Evolutionary conservation across 73 alveolate genomes (phyloP), one percentile per base, ranked within the genome.

Genomic region (Blepharisma japonicum): DNA sequence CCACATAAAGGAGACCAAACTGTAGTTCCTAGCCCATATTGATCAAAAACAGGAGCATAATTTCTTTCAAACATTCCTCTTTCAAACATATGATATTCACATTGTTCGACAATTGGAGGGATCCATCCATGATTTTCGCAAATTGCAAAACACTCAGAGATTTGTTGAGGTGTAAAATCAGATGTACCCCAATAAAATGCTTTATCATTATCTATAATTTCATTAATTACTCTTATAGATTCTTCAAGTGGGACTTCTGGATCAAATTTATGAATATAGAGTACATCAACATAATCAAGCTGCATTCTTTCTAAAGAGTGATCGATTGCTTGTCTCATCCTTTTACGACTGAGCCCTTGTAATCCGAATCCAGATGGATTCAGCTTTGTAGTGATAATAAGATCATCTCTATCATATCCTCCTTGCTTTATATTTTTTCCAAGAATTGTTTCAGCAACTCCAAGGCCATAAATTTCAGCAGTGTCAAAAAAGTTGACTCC

Each of bases 151-250:
- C 97, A 97, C 82, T 92, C 97, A 50, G 80, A 55, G 50, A 95
- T 87, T 55, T 87, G 86, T 56, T 86, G 87, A 39, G 98, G 95
- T 47, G 95, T 49, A 98, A 98, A 96, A 78, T 94, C 98, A 9
- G 98, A 93, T 0, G 99, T 96, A 14, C 98, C 99, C 99, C 99
- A 96, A 84, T 96, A 96, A 79, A 89, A 91, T 51, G 98, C 97
- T 56, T 85, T 79, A 20, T 98, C 99, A 68, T 89, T 87, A 71
- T 94, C 94, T 47, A 95, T 85, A 6, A 91, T 56, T 85, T 94
- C 87, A 71, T 94, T 85, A 94, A 95, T 85, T 0, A 98, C 98
- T 51, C 97, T 90, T 70, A 89, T 87, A 6, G 91, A 84, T 80
- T 96, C 99, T 83, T 95, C 98, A 68, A 96, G 74, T 6, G 99